These are phyloP conservation scores for Moringa oleifera DNA, from an alignment of 345 rosid species.

Conservation along the genomic window DNA sequence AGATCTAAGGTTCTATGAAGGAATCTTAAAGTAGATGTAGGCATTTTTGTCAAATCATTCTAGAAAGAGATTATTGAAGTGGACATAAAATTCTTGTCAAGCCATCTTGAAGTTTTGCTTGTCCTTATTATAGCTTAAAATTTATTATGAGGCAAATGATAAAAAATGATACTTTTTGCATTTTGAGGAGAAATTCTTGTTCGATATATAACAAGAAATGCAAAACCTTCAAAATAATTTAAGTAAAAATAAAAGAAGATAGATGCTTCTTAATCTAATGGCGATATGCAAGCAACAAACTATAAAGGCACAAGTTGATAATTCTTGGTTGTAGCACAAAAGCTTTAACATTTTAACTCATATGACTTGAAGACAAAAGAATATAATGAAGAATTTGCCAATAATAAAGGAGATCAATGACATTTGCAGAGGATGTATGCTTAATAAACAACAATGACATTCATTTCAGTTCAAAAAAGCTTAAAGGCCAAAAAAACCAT, in stretches of 20 bases:
- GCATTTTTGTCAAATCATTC: no score
- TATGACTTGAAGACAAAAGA: neutral
- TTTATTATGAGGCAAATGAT: no score
- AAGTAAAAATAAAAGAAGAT: neutral
- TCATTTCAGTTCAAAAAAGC: neutral
- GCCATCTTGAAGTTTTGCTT: neutral
- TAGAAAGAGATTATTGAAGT: no score
- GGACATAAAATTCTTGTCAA: no score
- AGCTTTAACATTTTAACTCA: neutral
- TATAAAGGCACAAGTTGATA: neutral
- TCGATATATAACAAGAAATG: neutral
- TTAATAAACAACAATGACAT: neutral
- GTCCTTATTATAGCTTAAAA: neutral
- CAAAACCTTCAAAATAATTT: neutral
- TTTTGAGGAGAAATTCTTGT: neutral
- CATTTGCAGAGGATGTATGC: neutral
- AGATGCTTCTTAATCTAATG: no score
- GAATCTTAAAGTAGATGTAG: no score
- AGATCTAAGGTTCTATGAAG: no score
- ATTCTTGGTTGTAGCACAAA: neutral
- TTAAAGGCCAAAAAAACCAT: neutral
- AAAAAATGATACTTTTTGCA: no score
- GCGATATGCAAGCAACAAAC: no score
- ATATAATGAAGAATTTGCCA: neutral
- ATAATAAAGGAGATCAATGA: no score